phyloP scores from a whole-genome alignment of 441 rosid genomes.

The Croton setiger region DNA sequence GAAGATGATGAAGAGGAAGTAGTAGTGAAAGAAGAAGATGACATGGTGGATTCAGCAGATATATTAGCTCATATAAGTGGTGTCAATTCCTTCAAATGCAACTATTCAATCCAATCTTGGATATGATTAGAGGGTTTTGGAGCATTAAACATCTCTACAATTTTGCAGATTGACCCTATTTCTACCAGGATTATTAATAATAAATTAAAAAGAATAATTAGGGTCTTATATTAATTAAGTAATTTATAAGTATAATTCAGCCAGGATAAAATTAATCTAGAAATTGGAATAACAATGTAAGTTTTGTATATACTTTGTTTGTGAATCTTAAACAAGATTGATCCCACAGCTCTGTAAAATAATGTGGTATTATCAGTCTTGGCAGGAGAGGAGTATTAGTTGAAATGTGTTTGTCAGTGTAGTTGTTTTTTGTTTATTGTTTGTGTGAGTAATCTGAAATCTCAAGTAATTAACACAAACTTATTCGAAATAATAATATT shows the following conservation, averaged over 20 bases:
- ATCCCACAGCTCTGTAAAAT: constrained; percentile 14
- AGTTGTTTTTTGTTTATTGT: constrained; percentile 1
- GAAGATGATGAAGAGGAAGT: constrained; percentile 71
- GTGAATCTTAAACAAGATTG: constrained; percentile 5
- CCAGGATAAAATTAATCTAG: constrained; percentile 30
- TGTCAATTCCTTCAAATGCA: constrained; percentile 89
- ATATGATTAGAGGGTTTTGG: constrained; percentile 34
- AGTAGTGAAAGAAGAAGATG: constrained; percentile 70
- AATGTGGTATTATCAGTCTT: constrained; percentile 10
- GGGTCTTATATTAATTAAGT: constrained; percentile 18
- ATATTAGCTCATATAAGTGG: constrained; percentile 86
- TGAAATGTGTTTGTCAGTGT: constrained; percentile 1
- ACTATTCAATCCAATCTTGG: constrained; percentile 72
- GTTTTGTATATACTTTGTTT: constrained; percentile 29
- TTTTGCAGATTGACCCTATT: constrained; percentile 46
- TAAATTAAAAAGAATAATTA: constrained; percentile 5
- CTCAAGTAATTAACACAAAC: not conserved
- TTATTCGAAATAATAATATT: not conserved
- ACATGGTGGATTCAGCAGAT: constrained; percentile 72
- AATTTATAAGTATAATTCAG: constrained; percentile 14
- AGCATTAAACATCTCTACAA: constrained; percentile 27
- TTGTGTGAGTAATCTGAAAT: not conserved
- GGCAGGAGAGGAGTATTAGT: constrained; percentile 8
- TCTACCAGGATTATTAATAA: constrained; percentile 24
- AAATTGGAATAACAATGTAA: constrained; percentile 26